Conservation (phyloP, 441 rosid species). For the Corymbia citriodora region DNA sequence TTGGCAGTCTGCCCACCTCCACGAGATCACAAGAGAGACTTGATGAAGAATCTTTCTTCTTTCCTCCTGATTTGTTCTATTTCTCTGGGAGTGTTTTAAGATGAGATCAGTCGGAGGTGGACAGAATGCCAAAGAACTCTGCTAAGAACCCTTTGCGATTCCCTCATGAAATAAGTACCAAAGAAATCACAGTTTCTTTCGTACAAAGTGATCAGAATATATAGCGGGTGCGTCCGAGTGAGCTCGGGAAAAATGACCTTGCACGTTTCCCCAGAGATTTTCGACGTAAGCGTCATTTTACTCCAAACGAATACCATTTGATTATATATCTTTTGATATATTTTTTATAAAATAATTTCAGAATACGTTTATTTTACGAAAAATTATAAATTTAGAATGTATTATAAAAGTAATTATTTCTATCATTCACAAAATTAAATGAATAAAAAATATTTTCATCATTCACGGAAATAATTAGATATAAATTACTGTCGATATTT, state of each 20-base stretch:
- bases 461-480: too few species aligned
- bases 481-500: fast-evolving
- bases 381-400: too few species aligned
- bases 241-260: not conserved
- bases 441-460: too few species aligned
- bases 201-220: not conserved
- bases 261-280: not conserved
- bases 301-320: not conserved
- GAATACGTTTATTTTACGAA: fast-evolving
- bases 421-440: too few species aligned
- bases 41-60: not conserved
- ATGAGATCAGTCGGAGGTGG: conserved; percentile 7
- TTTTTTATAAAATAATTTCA: not conserved
- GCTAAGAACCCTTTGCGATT: conserved; percentile 63
- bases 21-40: not conserved
- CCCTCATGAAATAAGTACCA: not conserved
- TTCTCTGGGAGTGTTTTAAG: not conserved
- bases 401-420: too few species aligned
- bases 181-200: not conserved
- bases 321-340: not conserved
- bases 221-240: not conserved
- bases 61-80: not conserved
- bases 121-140: conserved; percentile 94
- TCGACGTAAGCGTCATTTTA: not conserved
- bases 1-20: conserved; percentile 15